phyloP scores from a whole-genome alignment of 306 rosid species.

The Erythrophleum fordii region DNA sequence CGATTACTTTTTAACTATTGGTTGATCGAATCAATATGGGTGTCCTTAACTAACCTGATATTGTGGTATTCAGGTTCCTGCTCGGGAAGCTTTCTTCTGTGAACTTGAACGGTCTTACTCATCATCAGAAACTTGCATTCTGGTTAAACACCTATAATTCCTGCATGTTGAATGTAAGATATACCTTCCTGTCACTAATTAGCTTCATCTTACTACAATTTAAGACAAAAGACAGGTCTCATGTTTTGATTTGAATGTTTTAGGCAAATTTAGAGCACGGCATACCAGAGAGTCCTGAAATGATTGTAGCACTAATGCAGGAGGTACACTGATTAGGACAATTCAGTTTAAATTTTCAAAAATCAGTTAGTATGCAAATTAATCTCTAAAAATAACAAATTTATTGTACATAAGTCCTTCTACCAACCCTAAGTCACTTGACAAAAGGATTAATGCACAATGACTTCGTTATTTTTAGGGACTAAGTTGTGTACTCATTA shows the following conservation, averaged over 20 bases:
- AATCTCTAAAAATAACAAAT: neutral
- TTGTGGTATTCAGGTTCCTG: conserved; percentile 56
- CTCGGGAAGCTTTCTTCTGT: conserved; percentile 77
- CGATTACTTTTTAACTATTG: conserved; percentile 1
- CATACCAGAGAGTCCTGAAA: conserved; percentile 89
- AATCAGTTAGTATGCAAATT: neutral
- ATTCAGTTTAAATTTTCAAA: neutral
- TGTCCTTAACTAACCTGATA: conserved; percentile 20
- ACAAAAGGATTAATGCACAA: neutral
- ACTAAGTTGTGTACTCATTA: too few species aligned
- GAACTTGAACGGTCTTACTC: conserved; percentile 81
- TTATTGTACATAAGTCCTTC: too few species aligned
- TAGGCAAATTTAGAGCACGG: conserved; percentile 89
- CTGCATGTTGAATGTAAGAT: conserved; percentile 84
- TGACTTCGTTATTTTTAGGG: neutral
- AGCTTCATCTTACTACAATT: neutral
- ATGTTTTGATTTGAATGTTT: conserved; percentile 38
- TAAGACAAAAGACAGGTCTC: conserved; percentile 7
- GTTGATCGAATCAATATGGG: conserved; percentile 9
- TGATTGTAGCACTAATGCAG: conserved; percentile 90
- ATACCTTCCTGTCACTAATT: conserved; percentile 30
- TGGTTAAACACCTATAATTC: conserved; percentile 95
- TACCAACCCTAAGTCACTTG: neutral
- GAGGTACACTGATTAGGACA: conserved; percentile 61
- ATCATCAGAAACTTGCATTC: conserved; percentile 96